Base-by-base conservation (phyloP, 768 basidiomycete genomes). In the Suillus tomentosus region DNA sequence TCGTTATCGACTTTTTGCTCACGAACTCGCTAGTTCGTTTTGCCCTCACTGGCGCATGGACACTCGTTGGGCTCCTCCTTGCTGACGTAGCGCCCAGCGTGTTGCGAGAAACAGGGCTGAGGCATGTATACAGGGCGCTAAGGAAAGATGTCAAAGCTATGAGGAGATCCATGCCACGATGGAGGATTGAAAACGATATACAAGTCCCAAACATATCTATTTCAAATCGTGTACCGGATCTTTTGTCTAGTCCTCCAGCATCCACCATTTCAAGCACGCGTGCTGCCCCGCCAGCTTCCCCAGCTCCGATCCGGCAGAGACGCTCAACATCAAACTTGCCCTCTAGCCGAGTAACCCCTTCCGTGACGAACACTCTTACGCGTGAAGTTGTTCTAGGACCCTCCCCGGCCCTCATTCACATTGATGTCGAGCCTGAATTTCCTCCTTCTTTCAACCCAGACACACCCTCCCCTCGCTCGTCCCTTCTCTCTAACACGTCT, bases 1-100 rank as follows among this genome's bases (percentile, higher is more conserved):
- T 92, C 63, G 85, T 88, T 69, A 77, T 90, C 64, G 91, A 93
- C 77, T 85, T 89, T 62, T 73, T 89, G 51, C 79, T 88, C 73
- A 89, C 89, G 2, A 86, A 86, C 56, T 84, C 80, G 66, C 43
- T 84, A 45, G 73, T 74, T 27, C 78, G 81, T 47, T 72, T 84
- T 60, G 68, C 76, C 55, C 77, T 87, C 22, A 80, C 84, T 24
- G 68, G 79, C 36, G 76, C 85, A 19, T 87, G 85, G 85, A 79
- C 85, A 1, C 74, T 79, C n/a, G 69, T 87, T 47, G 83, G 83
- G 36, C 79, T 84, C 76, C 76, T 87, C 39, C 74, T 87, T 53
- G 78, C 85, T 37, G 86, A 86, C 68, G 71, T 86, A 45, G 75
- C 79, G 2, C 81, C 84, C 40, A 78, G 75, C 17, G 62, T 86